These are phyloP conservation scores for Kwoniella mangroviensis DNA, from an alignment of 768 basidiomycete genomes.

Conservation along the genomic window DNA sequence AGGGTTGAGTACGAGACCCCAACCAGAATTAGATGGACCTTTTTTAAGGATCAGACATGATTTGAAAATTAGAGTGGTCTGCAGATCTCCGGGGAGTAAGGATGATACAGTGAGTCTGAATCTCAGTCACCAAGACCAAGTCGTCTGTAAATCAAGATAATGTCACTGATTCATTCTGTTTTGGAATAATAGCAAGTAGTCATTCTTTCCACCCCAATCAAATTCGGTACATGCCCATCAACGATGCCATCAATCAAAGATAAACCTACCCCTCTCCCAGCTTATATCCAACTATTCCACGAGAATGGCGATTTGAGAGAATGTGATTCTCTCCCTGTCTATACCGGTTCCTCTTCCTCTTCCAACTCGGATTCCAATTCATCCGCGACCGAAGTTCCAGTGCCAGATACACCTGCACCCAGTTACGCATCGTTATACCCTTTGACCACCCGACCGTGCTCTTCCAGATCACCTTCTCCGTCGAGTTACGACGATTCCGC, in stretches of 20 bases:
- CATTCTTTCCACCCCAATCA: constrained; percentile 51
- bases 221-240: constrained; percentile 48
- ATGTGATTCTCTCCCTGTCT: constrained; percentile 53
- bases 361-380: no score
- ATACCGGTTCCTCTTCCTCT: constrained; percentile 15
- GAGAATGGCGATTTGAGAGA: constrained; percentile 52
- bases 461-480: constrained; percentile 11
- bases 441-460: neutral
- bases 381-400: no score
- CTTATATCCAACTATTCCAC: constrained; percentile 55
- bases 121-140: no score
- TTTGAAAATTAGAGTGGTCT: constrained; percentile 53
- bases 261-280: constrained; percentile 35
- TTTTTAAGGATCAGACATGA: constrained; percentile 51
- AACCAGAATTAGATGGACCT: constrained; percentile 49
- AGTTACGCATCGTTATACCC: constrained; percentile 18
- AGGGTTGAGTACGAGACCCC: constrained; percentile 28
- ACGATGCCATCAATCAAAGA: constrained; percentile 22
- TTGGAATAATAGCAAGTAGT: constrained; percentile 37
- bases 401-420: constrained; percentile 7
- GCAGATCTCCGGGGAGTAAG: constrained; percentile 22
- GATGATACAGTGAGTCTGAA: constrained; percentile 26
- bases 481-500: neutral
- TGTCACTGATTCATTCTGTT: neutral
- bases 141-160: neutral